Evolutionary conservation across 116 monocot genomes (phyloP).

Genomic region (Iris pallida): DNA sequence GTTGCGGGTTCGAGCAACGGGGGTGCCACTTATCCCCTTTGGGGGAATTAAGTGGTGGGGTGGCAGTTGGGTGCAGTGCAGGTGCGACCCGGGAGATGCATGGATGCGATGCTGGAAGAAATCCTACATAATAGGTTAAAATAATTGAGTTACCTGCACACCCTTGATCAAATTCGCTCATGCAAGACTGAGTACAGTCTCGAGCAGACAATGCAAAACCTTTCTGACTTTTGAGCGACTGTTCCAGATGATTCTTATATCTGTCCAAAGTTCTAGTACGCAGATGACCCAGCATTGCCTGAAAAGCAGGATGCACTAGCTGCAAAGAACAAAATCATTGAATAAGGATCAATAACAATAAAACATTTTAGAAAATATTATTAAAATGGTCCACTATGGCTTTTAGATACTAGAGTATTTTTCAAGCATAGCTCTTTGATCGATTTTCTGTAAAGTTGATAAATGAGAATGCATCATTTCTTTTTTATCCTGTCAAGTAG

Average conservation of each 20-base stretch:
- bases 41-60: too few relatives aligned
- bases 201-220: slow-evolving; percentile 50
- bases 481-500: not conserved
- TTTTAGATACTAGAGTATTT: too few relatives aligned
- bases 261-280: slow-evolving; percentile 44
- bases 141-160: slow-evolving; percentile 33
- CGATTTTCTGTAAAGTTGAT: not conserved
- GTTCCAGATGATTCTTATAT: slow-evolving; percentile 61
- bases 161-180: slow-evolving; percentile 55
- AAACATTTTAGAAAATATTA: not conserved
- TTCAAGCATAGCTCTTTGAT: too few relatives aligned
- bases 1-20: too few relatives aligned
- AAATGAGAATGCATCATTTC: not conserved
- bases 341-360: not conserved
- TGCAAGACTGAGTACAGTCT: slow-evolving; percentile 22
- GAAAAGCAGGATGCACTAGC: slow-evolving; percentile 65
- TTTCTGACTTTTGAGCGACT: slow-evolving; percentile 34
- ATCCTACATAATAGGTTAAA: too few relatives aligned
- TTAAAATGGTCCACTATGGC: too few relatives aligned
- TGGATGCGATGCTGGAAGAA: too few relatives aligned
- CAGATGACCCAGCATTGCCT: slow-evolving; percentile 55
- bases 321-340: slow-evolving; percentile 20
- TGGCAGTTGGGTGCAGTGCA: too few relatives aligned
- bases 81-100: too few relatives aligned
- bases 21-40: too few relatives aligned